phyloP scores from a whole-genome alignment of 2,329 filamentous ascomycete genomes.

The Fusarium nisikadoi region DNA sequence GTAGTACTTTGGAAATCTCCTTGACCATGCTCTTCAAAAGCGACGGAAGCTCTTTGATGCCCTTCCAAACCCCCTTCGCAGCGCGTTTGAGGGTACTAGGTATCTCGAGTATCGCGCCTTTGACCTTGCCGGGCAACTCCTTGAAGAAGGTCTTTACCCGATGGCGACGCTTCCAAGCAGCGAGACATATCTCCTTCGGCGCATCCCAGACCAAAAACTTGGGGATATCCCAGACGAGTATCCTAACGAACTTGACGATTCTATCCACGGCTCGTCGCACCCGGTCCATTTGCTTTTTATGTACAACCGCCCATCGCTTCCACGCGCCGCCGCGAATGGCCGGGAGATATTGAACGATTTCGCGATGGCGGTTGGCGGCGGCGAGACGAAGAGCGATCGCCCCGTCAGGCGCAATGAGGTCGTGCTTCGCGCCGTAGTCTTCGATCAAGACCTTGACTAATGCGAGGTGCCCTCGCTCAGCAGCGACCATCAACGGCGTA shows the following conservation, averaged over 20 bases:
- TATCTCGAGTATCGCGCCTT: slow-evolving; percentile 30
- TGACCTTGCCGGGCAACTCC: slow-evolving; percentile 43
- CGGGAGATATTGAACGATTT: slow-evolving; percentile 57
- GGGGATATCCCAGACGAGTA: slow-evolving; percentile 48
- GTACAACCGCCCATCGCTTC: slow-evolving; percentile 50
- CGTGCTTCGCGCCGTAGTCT: slow-evolving; percentile 55
- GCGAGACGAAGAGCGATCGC: slow-evolving; percentile 59
- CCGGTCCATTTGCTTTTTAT: slow-evolving; percentile 45
- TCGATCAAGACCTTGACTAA: slow-evolving; percentile 55
- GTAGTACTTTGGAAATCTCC: slow-evolving; percentile 31
- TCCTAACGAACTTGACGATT: slow-evolving; percentile 40
- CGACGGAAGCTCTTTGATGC: slow-evolving; percentile 34
- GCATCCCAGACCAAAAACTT: slow-evolving; percentile 44
- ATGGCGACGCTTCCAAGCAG: slow-evolving; percentile 42
- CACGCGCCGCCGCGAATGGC: slow-evolving; percentile 52
- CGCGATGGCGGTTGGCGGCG: slow-evolving; percentile 52
- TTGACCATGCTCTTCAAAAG: slow-evolving; percentile 9
- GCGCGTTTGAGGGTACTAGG: slow-evolving; percentile 20
- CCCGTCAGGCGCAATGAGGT: slow-evolving; percentile 57
- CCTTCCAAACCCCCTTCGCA: slow-evolving; percentile 25
- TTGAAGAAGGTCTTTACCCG: slow-evolving; percentile 43
- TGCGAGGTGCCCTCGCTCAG: slow-evolving; percentile 52
- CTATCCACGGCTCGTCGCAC: slow-evolving; percentile 36
- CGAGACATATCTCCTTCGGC: slow-evolving; percentile 33
- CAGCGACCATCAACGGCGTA: slow-evolving; percentile 59